Conservation (phyloP, 2,329 filamentous ascomycete genomes). For the Penicillium sp. region DNA sequence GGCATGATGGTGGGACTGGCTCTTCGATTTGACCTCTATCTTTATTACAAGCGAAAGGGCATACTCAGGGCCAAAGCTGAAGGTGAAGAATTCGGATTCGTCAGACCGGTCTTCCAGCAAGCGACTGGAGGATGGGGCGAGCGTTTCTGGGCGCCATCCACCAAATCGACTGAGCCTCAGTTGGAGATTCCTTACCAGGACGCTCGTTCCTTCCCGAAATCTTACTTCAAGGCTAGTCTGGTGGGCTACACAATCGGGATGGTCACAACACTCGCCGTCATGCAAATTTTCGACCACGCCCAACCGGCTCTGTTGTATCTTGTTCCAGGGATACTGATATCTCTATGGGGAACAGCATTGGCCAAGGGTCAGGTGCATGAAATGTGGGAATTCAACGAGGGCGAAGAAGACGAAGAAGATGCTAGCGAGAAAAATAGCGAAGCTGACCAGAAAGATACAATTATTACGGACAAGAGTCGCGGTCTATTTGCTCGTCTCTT, state of each 20-base stretch:
- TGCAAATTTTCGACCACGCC: slow-evolving; percentile 77
- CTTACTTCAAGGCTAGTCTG: slow-evolving; percentile 81
- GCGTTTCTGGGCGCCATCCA: slow-evolving; percentile 71
- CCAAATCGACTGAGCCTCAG: slow-evolving; percentile 31
- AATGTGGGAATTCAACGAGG: slow-evolving; percentile 84
- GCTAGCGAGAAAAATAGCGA: slow-evolving; percentile 19
- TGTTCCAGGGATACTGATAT: slow-evolving; percentile 79
- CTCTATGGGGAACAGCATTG: slow-evolving; percentile 75
- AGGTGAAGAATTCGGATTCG: slow-evolving; percentile 23
- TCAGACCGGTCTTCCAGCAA: slow-evolving; percentile 51
- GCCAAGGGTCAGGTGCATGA: slow-evolving; percentile 71
- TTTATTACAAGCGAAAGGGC: slow-evolving; percentile 74
- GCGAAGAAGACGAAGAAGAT: slow-evolving; percentile 51
- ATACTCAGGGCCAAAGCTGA: slow-evolving; percentile 46
- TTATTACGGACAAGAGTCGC: slow-evolving; percentile 9
- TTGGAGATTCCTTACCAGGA: slow-evolving; percentile 42
- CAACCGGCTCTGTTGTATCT: slow-evolving; percentile 93
- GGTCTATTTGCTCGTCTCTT: slow-evolving; percentile 35
- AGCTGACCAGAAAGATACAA: slow-evolving; percentile 51
- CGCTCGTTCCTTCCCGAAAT: slow-evolving; percentile 70
- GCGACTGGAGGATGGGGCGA: slow-evolving; percentile 81
- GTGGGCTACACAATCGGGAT: slow-evolving; percentile 80
- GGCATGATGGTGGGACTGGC: slow-evolving; percentile 89
- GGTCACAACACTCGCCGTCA: slow-evolving; percentile 74
- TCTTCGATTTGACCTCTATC: slow-evolving; percentile 87